phyloP scores from a whole-genome alignment of 1,284 basidiomycete genomes.

The Ganoderma boninense region DNA sequence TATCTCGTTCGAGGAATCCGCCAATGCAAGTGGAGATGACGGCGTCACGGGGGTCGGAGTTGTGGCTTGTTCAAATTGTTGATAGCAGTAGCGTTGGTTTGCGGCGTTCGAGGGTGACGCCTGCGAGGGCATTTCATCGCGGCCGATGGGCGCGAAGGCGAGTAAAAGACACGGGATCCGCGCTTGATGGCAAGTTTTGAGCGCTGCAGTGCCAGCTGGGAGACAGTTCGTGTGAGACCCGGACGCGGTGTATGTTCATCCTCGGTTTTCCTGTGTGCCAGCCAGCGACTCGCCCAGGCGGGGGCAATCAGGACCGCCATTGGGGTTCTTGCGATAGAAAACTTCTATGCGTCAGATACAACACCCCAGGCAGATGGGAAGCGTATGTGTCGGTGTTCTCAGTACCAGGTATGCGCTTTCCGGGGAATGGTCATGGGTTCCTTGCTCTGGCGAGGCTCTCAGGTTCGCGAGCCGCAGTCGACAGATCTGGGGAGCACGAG shows the following conservation, averaged over 20 bases:
- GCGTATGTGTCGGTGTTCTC: background rate
- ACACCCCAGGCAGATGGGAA: background rate
- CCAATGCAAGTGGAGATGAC: background rate
- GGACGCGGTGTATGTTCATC: background rate
- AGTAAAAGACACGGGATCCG: background rate
- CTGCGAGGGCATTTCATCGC: background rate
- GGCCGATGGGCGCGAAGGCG: background rate
- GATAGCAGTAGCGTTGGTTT: background rate
- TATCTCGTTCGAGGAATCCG: background rate
- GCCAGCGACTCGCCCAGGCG: background rate
- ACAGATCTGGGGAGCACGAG: constrained; percentile 5
- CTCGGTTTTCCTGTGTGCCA: background rate
- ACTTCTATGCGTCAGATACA: background rate
- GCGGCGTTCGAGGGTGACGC: background rate
- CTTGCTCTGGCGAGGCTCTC: constrained; percentile 11
- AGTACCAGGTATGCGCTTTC: background rate
- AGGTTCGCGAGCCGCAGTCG: constrained; percentile 28
- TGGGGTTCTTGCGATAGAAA: constrained; percentile 2
- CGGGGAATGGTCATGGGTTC: constrained; percentile 18
- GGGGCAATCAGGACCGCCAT: constrained; percentile 1
- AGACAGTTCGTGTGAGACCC: background rate
- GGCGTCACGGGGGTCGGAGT: background rate
- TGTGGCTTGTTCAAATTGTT: background rate
- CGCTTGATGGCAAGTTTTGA: too few species aligned
- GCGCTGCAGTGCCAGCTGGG: background rate